Evolutionary conservation across 2,329 filamentous ascomycete genomes (phyloP).

Genomic region (Aspergillus nomiae): DNA sequence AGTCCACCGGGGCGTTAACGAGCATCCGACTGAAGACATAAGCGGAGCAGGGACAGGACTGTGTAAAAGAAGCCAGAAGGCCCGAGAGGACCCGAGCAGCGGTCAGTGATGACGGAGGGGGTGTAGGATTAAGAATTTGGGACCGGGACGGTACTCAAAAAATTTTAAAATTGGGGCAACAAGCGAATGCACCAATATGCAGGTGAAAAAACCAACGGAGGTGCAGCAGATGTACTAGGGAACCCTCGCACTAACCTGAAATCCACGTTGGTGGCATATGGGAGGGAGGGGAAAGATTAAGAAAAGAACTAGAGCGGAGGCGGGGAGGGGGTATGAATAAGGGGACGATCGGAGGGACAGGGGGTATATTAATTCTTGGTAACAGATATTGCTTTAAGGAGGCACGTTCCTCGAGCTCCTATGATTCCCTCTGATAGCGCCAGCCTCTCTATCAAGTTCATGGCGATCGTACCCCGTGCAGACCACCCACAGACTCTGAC

Average conservation of each 20-base stretch:
- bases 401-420: not conserved
- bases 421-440: constrained; percentile 9
- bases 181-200: constrained; percentile 17
- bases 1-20: not conserved
- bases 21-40: constrained; percentile 2
- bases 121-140: constrained; percentile 2
- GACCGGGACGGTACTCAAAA: constrained; percentile 7
- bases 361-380: not conserved
- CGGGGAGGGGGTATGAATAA: constrained; percentile 7
- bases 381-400: not conserved
- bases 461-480: constrained; percentile 14
- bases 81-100: constrained; percentile 10
- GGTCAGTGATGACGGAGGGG: constrained; percentile 6
- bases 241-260: constrained; percentile 14
- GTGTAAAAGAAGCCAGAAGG: constrained; percentile 6
- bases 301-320: constrained; percentile 13
- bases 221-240: constrained; percentile 21
- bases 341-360: not conserved
- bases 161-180: constrained; percentile 19
- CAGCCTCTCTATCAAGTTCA: constrained; percentile 10
- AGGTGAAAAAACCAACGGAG: constrained; percentile 12
- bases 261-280: constrained; percentile 19
- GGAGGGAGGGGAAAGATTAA: constrained; percentile 9
- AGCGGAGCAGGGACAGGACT: not conserved
- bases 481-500: not conserved